A percentile compares a stretch with the other conserved stretches of the same genome.
Evolutionary conservation across 805 yeast genomes (phyloP).

Genomic region (Ogataea zsoltii): DNA sequence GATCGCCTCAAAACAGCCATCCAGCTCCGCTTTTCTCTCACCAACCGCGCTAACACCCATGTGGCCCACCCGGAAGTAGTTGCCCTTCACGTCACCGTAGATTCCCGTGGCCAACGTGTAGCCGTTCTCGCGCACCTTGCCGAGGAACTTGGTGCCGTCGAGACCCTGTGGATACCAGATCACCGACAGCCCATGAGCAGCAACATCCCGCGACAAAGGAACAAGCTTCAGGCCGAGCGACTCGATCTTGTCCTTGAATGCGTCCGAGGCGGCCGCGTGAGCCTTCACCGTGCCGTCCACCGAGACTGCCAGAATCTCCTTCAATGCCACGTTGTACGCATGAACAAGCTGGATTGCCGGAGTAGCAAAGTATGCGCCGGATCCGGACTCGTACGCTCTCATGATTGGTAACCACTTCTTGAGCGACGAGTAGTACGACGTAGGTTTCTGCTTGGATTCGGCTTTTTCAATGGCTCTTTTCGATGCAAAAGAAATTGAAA

Average conservation of each 20-base stretch:
- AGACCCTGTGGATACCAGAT: constrained; percentile 78
- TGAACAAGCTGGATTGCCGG: constrained; percentile 90
- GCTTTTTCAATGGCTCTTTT: constrained; percentile 71
- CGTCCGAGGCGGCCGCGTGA: constrained; percentile 61
- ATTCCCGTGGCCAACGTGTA: constrained; percentile 88
- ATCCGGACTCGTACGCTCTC: constrained; percentile 80
- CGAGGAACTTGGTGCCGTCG: constrained; percentile 65
- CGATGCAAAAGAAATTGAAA: constrained; percentile 74
- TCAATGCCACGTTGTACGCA: constrained; percentile 75
- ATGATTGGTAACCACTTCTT: constrained; percentile 87
- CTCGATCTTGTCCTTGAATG: constrained; percentile 60
- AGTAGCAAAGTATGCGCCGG: constrained; percentile 88
- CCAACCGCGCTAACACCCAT: constrained; percentile 84
- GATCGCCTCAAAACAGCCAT: constrained; percentile 47
- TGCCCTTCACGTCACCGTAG: constrained; percentile 73
- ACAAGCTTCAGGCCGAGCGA: constrained; percentile 69
- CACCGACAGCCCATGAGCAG: constrained; percentile 90
- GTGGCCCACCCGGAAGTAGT: constrained; percentile 93
- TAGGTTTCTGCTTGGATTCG: constrained; percentile 45
- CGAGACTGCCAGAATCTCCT: constrained; percentile 55
- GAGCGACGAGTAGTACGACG: constrained; percentile 67
- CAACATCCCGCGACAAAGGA: constrained; percentile 53
- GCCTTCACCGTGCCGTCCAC: constrained; percentile 62
- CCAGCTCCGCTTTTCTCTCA: constrained; percentile 53
- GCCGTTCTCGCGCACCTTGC: constrained; percentile 59